Conservation (phyloP, 192 early-diverging fungal species). For the Linnemannia hyalina region DNA sequence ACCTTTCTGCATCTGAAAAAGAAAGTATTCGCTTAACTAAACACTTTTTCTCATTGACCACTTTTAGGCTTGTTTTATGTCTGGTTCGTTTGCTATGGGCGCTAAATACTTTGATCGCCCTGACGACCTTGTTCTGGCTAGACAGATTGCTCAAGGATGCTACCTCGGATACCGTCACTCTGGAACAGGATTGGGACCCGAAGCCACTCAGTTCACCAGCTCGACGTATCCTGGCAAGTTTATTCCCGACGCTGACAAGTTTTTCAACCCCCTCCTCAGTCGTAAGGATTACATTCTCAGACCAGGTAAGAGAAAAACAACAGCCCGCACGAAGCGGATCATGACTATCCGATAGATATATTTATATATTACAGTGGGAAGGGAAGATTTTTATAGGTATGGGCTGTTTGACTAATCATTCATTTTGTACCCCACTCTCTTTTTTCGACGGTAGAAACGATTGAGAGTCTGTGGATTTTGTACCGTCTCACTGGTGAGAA, state of each 20-base stretch:
- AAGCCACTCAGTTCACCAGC: constrained; percentile 49
- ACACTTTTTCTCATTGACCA: background rate
- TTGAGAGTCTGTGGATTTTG: constrained; percentile 81
- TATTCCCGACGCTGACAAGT: constrained; percentile 17
- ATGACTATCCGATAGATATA: too few species aligned
- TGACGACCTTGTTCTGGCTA: constrained; percentile 51
- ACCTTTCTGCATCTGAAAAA: background rate
- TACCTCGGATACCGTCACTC: constrained; percentile 61
- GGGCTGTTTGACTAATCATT: background rate
- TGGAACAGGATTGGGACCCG: constrained; percentile 66
- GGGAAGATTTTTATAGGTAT: background rate
- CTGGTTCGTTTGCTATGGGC: constrained; percentile 62
- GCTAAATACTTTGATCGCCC: constrained; percentile 59
- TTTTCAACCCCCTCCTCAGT: constrained; percentile 18
- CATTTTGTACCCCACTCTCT: too few species aligned
- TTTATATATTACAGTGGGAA: too few species aligned
- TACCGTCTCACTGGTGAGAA: constrained; percentile 79
- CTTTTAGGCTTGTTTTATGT: constrained; percentile 68
- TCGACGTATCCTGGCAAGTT: constrained; percentile 5
- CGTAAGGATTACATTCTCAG: constrained; percentile 57
- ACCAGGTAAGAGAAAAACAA: constrained; percentile 58
- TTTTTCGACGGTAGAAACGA: constrained; percentile 62
- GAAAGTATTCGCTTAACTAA: background rate
- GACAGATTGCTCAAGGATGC: constrained; percentile 60
- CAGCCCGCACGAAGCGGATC: background rate